A percentile compares a stretch with the other conserved stretches of the same genome.
These are phyloP conservation scores for Aphanomyces invadans DNA, from an alignment of 352 stramenopile species.

Conservation along the genomic window DNA sequence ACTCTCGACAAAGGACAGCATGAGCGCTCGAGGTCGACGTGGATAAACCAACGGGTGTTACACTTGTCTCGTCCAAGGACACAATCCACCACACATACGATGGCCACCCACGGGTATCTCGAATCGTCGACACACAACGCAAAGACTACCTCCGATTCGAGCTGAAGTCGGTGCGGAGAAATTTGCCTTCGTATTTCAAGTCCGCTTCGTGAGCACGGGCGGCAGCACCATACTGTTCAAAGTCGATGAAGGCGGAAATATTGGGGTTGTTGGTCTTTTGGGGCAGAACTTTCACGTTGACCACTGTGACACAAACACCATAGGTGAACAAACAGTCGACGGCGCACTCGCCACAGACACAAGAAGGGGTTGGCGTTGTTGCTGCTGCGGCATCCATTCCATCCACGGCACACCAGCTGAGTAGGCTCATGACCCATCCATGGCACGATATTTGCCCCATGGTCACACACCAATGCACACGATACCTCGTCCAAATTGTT, in stretches of 20 bases:
- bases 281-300: slow-evolving; percentile 56
- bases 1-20: too few species aligned
- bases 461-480: not conserved
- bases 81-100: not conserved
- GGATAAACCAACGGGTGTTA: not conserved
- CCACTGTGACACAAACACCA: slow-evolving; percentile 30
- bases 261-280: slow-evolving; percentile 35
- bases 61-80: not conserved
- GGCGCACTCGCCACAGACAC: not conserved
- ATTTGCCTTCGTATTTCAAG: slow-evolving; percentile 9
- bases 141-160: slow-evolving; percentile 6
- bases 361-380: not conserved
- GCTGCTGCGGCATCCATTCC: not conserved
- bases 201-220: not conserved
- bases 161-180: slow-evolving; percentile 20
- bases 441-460: not conserved
- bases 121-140: too few species aligned
- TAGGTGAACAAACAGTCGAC: not conserved
- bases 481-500: slow-evolving; percentile 41
- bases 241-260: slow-evolving; percentile 66
- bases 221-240: slow-evolving; percentile 34
- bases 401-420: too few species aligned
- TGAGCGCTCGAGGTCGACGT: not conserved
- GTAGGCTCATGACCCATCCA: slow-evolving; percentile 8
- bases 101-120: too few species aligned